Base-by-base conservation (phyloP, 2,329 filamentous ascomycete species). In the Pseudocercospora fijiensis region DNA sequence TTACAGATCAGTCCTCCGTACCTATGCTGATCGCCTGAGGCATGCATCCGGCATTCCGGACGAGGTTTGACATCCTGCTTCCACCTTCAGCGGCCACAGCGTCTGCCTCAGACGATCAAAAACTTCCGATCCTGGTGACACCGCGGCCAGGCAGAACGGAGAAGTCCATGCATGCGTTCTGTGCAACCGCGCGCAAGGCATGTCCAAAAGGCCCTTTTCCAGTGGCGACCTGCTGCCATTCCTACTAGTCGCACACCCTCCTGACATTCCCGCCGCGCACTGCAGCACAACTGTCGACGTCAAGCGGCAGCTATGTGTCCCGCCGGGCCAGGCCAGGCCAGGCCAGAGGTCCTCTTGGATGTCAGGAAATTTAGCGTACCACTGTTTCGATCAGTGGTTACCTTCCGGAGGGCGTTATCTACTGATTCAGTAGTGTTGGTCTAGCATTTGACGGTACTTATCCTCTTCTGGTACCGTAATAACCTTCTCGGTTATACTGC, bases 151-250 rank as follows among this genome's bases (percentile, higher is more conserved):
- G 33, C 27, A 33, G 9, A 33, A 28, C 13, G 30, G 24, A 22
- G 41, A 58, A 28, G 55, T 47, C 49, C 30, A 60, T 61, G 56
- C 59, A 64, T 64, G 60, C 45, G 49, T 64, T 49, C 30, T 45
- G 61, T 59, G 59, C 53, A 11, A 62, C 62, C 13, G 49, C 26
- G 41, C 43, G 27, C 52, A 49, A 63, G 55, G 57, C 37, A 49
- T 49, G 61, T 41, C 11, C 43, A 33, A 51, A 33, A 45, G 27
- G 30, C 3, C 51, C 45, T 18, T 27, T 59, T 26, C 37, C 30
- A 51, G 49, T 41, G 58, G 47, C 58, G 47, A 41, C 20, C 24
- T 60, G 58, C 47, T 49, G 58, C 45, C 26, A 53, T 26, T 37
- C 22, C 28, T 22, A 22, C 28, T 22, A 22, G 49, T 53, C 22